Evolutionary conservation across 2,329 filamentous ascomycete species (phyloP), one percentile per base, ranked within the genome.

Genomic region (Ilyonectria sp.): DNA sequence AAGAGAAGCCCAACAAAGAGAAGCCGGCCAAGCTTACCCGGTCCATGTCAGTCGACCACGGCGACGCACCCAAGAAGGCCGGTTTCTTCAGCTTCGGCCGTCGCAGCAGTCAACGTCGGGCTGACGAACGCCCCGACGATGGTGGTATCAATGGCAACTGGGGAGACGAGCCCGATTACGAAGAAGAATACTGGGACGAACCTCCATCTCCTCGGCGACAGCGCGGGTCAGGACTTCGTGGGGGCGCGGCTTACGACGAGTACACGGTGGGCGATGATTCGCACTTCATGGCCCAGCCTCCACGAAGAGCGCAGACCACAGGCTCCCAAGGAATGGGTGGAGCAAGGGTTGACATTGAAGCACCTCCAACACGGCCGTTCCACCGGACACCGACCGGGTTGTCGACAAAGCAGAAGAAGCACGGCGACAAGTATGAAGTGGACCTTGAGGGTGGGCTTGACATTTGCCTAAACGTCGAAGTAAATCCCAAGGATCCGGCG

Each of bases 381-480:
- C 89, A 90, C 71, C 90, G 92, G 47, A 91, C 90, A 6, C 91
- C 92, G 2, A 94, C 93, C 0, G 91, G 90, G 15, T 80, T 94
- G 46, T 90, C 89, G 26, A 81, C 84, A 2, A 93, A 91, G 76
- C 86, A 91, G 71, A 82, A 87, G 71, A 86, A 85, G 74, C 86
- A 87, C 69, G 79, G 84, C 2, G 84, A 86, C 46, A 84, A 84
- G 19, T 84, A 85, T 49, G 86, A 88, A 10, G 88, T 98, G 66
- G 90, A 97, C 76, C 85, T 98, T 0, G 90, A 96, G 77, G 92
- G 92, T 33, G 94, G 94, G 0, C 84, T 99, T 10, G 94, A 98
- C 71, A 91, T 99, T 40, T 93, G 90, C 57, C 82, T 99, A 49
- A 97, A 98, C 74, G 90, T 97, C 69, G 96, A 99, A 82, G 90